phyloP scores from a whole-genome alignment of 1,284 basidiomycete species.

The Athelia sp. region DNA sequence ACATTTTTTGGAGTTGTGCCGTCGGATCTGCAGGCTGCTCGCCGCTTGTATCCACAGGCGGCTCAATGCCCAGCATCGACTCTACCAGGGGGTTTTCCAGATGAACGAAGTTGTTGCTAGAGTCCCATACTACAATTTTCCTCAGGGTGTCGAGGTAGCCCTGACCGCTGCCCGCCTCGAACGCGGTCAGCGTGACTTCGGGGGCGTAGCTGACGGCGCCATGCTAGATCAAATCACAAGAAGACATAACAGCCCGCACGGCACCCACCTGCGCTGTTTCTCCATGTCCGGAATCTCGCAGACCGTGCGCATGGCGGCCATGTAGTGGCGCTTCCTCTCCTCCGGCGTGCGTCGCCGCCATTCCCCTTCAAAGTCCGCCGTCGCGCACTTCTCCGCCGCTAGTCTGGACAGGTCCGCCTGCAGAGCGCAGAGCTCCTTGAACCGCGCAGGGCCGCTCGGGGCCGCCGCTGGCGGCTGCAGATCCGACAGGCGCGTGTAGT shows the following conservation, averaged over 20 bases:
- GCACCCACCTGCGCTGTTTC: neutral
- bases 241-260: no score
- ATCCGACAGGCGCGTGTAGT: no score
- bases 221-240: neutral
- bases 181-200: neutral
- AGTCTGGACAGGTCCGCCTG: constrained; percentile 9
- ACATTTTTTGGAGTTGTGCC: neutral
- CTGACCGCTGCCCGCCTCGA: neutral
- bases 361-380: constrained; percentile 11
- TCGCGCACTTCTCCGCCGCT: constrained; percentile 4
- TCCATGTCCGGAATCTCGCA: constrained; percentile 3
- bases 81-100: neutral
- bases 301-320: constrained; percentile 10
- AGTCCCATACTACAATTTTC: neutral
- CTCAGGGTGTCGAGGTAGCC: neutral
- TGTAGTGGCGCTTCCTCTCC: constrained; percentile 8
- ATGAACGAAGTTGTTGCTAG: neutral
- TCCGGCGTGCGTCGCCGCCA: constrained; percentile 8
- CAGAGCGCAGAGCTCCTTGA: constrained; percentile 7
- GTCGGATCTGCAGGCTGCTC: neutral
- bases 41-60: neutral
- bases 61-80: neutral
- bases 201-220: neutral
- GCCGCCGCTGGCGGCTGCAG: neutral
- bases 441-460: neutral